A percentile compares a stretch with the other conserved stretches of the same genome.
These are phyloP conservation scores for Akanthomyces dipterigenus DNA, from an alignment of 2,329 filamentous ascomycete genomes.

Conservation along the genomic window DNA sequence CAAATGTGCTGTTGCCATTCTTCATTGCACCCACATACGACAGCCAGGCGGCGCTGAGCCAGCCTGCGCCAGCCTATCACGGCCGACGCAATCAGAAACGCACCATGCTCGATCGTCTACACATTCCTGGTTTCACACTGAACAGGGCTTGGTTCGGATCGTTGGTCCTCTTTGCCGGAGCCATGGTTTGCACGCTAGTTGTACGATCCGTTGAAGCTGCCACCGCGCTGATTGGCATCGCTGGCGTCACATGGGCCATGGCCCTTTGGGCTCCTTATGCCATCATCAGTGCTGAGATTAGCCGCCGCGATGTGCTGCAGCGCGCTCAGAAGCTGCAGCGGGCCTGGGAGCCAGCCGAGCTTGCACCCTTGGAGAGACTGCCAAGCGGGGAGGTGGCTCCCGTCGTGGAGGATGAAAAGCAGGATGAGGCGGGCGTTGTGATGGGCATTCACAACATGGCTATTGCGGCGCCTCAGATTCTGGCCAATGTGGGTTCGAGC, in stretches of 20 bases:
- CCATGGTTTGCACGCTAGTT: constrained; percentile 79
- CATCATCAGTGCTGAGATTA: constrained; percentile 88
- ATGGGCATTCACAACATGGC: constrained; percentile 95
- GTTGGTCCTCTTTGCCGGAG: constrained; percentile 72
- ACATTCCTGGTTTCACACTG: constrained; percentile 78
- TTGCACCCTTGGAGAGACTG: neutral
- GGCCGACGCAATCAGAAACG: constrained; percentile 28
- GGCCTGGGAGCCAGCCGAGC: neutral
- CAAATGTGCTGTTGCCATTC: constrained; percentile 79
- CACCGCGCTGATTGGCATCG: constrained; percentile 69
- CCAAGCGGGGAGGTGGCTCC: neutral
- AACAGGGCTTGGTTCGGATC: constrained; percentile 82
- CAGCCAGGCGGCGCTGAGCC: constrained; percentile 27
- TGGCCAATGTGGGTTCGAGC: constrained; percentile 79
- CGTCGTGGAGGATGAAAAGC: constrained; percentile 41
- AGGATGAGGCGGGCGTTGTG: constrained; percentile 80
- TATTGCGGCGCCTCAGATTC: constrained; percentile 83
- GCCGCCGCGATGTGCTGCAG: constrained; percentile 61
- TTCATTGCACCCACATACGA: constrained; percentile 78
- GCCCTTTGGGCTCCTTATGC: constrained; percentile 94
- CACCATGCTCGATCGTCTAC: constrained; percentile 52
- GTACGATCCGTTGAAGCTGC: constrained; percentile 65
- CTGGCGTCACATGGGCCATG: constrained; percentile 88
- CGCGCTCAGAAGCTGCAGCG: constrained; percentile 30
- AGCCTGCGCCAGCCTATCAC: constrained; percentile 14